Conservation (phyloP, 805 yeast species). For the Cyberlindnera euphorbiae region DNA sequence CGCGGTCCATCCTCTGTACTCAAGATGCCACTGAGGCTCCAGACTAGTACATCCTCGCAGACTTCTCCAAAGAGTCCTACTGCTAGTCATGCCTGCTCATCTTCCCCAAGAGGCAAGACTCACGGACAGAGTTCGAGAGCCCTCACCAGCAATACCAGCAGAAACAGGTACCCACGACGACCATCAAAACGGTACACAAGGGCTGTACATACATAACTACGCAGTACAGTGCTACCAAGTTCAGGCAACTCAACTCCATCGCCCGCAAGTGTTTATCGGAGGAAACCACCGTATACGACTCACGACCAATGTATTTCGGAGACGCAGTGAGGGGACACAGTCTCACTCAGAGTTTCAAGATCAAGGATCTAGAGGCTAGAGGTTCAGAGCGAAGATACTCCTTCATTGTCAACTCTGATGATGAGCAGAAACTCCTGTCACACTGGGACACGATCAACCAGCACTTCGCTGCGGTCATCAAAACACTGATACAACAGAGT, state of each 20-base stretch:
- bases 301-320: constrained; percentile 59
- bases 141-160: too few relatives aligned
- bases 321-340: constrained; percentile 60
- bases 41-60: constrained; percentile 28
- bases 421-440: constrained; percentile 45
- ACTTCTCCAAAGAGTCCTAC: constrained; percentile 40
- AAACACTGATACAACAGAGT: constrained; percentile 32
- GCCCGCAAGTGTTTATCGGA: constrained; percentile 63
- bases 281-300: constrained; percentile 55
- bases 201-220: constrained; percentile 42
- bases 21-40: constrained; percentile 34
- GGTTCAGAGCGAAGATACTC: constrained; percentile 71
- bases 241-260: constrained; percentile 51
- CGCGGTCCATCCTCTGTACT: constrained; percentile 60
- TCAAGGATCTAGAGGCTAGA: constrained; percentile 60
- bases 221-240: constrained; percentile 55
- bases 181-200: constrained; percentile 27
- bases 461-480: constrained; percentile 37
- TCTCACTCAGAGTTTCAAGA: constrained; percentile 53
- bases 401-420: constrained; percentile 51
- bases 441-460: constrained; percentile 49
- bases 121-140: too few relatives aligned
- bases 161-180: too few relatives aligned
- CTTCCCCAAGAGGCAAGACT: constrained; percentile 36
- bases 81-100: constrained; percentile 59